These are phyloP conservation scores for Iberis amara DNA, from an alignment of 441 rosid species.

Conservation along the genomic window DNA sequence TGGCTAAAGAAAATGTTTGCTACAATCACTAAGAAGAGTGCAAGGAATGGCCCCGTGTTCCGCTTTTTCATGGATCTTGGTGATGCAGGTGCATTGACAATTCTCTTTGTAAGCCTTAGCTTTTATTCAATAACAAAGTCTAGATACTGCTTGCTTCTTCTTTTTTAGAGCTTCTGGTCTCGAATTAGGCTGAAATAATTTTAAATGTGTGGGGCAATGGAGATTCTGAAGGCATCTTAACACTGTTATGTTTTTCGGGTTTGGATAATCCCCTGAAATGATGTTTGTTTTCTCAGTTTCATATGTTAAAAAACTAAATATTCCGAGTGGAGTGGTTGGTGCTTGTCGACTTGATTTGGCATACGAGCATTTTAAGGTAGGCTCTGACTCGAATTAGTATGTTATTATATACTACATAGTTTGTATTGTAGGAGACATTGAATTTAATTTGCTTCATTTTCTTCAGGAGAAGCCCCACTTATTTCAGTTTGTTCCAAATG, in stretches of 20 bases:
- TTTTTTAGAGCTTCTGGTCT: not conserved
- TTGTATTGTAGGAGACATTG: not conserved
- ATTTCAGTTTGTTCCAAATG: conserved; percentile 93
- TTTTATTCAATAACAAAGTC: not conserved
- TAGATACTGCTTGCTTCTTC: not conserved
- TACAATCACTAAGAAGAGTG: conserved; percentile 55
- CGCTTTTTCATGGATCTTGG: conserved; percentile 93
- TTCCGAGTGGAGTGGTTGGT: conserved; percentile 94
- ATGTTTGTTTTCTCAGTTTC: conserved; percentile 47
- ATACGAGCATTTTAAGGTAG: conserved; percentile 94
- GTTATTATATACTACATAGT: not conserved
- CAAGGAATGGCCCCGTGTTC: conserved; percentile 85
- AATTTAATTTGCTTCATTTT: conserved; percentile 17
- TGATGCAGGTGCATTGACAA: conserved; percentile 64
- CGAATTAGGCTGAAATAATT: not conserved
- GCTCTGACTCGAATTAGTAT: conserved; percentile 15
- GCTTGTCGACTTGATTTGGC: conserved; percentile 96
- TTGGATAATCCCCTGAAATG: conserved; percentile 14
- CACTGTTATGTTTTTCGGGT: conserved; percentile 4
- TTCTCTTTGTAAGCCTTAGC: conserved; percentile 25
- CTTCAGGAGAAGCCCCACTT: conserved; percentile 80
- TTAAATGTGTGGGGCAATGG: not conserved
- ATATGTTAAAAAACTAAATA: conserved; percentile 77
- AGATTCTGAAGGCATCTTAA: not conserved
- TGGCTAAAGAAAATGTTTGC: conserved; percentile 93